phyloP scores from a whole-genome alignment of 2,329 filamentous ascomycete species.

The Volutella citrinella region DNA sequence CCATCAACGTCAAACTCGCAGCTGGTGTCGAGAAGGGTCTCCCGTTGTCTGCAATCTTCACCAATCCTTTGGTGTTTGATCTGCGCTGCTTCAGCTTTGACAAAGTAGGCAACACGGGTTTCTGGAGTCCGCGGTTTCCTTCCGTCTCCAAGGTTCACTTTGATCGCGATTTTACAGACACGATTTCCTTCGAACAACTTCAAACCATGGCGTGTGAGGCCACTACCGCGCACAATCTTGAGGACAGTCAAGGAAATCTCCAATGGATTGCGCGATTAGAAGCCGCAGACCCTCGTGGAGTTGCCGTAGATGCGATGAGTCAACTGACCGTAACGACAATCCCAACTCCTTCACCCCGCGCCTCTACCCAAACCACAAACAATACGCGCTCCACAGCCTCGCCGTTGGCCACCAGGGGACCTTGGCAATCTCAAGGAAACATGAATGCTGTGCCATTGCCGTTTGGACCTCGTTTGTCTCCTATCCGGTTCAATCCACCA shows the following conservation, averaged over 20 bases:
- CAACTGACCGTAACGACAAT: conserved; percentile 42
- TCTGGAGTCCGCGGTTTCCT: conserved; percentile 76
- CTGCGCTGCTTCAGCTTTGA: conserved; percentile 78
- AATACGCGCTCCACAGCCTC: conserved; percentile 15
- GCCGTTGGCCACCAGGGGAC: conserved; percentile 6
- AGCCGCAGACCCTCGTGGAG: conserved; percentile 45
- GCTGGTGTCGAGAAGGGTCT: conserved; percentile 40
- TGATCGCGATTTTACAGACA: conserved; percentile 68
- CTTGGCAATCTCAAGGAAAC: neutral
- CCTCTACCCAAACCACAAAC: conserved; percentile 22
- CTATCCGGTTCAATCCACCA: too few species aligned
- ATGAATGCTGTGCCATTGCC: too few species aligned
- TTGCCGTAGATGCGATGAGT: conserved; percentile 41
- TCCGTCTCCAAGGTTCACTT: conserved; percentile 72
- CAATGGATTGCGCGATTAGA: conserved; percentile 62
- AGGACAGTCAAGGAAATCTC: conserved; percentile 58
- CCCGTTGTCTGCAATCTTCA: conserved; percentile 56
- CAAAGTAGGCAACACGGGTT: conserved; percentile 64
- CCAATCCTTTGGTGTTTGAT: conserved; percentile 72
- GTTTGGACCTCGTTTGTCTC: too few species aligned
- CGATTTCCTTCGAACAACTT: conserved; percentile 66
- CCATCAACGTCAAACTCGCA: conserved; percentile 46
- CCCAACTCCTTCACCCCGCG: conserved; percentile 32
- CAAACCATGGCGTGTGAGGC: conserved; percentile 63
- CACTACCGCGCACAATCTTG: conserved; percentile 43